Percentiles rank a stretch among this genome's conserved stretches.
These are phyloP conservation scores for Yarrowia phangngaensis DNA, from an alignment of 805 yeast species.

Conservation along the genomic window DNA sequence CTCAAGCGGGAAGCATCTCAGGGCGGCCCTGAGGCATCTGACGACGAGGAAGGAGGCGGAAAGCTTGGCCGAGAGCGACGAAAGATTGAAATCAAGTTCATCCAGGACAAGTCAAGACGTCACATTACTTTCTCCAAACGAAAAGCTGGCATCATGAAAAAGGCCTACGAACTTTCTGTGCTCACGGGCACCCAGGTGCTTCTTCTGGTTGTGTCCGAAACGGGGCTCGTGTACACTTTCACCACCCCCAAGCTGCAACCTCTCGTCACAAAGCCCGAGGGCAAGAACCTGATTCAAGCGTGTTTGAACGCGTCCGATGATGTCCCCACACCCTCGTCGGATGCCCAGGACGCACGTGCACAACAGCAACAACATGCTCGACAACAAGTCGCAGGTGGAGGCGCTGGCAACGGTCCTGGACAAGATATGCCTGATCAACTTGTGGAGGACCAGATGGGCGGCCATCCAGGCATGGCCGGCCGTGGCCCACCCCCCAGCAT, in stretches of 20 bases:
- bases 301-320: constrained; percentile 97
- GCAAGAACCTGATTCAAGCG: constrained; percentile 93
- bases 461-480: constrained; percentile 30
- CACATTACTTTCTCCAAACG: constrained; percentile 97
- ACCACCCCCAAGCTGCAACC: constrained; percentile 99
- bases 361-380: constrained; percentile 31
- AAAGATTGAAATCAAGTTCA: constrained; percentile 94
- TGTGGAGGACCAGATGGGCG: constrained; percentile 31
- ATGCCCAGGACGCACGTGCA: constrained; percentile 35
- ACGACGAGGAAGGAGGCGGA: constrained; percentile 49
- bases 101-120: constrained; percentile 95
- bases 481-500: constrained; percentile 30
- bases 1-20: constrained; percentile 25
- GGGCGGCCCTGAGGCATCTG: constrained; percentile 35
- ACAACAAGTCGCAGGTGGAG: constrained; percentile 39
- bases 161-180: constrained; percentile 96
- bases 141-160: constrained; percentile 98
- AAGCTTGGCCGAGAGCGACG: constrained; percentile 57
- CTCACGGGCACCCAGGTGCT: constrained; percentile 96
- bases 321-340: constrained; percentile 42
- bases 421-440: constrained; percentile 29
- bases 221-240: constrained; percentile 97
- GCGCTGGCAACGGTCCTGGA: constrained; percentile 26
- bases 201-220: constrained; percentile 90
- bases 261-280: constrained; percentile 93